phyloP scores from a whole-genome alignment of 805 yeast genomes.

The Saccharomycopsis babjevae region DNA sequence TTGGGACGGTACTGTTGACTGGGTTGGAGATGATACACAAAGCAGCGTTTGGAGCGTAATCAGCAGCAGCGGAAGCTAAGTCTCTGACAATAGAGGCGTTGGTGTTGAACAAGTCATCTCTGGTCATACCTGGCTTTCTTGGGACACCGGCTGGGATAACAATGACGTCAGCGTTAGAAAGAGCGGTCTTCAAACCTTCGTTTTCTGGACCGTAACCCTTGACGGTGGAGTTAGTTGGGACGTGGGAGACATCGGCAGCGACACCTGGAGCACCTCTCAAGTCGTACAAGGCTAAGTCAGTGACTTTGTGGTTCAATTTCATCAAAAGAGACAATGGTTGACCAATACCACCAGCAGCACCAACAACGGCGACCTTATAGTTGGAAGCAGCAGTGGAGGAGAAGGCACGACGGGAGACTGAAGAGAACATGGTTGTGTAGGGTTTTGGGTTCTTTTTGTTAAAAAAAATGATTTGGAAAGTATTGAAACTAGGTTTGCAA shows the following conservation, averaged over 20 bases:
- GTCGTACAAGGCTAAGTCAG: constrained; percentile 63
- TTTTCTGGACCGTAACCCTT: constrained; percentile 58
- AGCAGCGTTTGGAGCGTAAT: constrained; percentile 57
- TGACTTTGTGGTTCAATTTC: constrained; percentile 62
- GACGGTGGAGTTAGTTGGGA: constrained; percentile 63
- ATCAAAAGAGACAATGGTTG: constrained; percentile 56
- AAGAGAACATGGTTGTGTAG: constrained; percentile 14
- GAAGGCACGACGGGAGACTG: constrained; percentile 29
- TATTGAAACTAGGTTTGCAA: too few relatives aligned
- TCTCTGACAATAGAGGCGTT: constrained; percentile 75
- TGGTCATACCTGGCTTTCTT: constrained; percentile 83
- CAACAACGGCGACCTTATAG: constrained; percentile 71
- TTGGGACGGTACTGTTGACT: constrained; percentile 76
- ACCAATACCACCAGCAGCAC: constrained; percentile 85
- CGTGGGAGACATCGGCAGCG: constrained; percentile 70
- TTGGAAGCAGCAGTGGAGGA: constrained; percentile 56
- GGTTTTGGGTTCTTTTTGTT: not conserved
- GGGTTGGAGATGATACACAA: constrained; percentile 68
- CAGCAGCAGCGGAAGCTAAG: constrained; percentile 61
- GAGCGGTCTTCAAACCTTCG: constrained; percentile 56
- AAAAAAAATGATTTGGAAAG: not conserved
- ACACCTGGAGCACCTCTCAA: constrained; percentile 73
- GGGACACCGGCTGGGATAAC: constrained; percentile 88
- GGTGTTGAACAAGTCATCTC: constrained; percentile 78
- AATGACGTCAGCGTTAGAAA: constrained; percentile 74